Evolutionary conservation across 179 eudicot species (phyloP).

Genomic region (Dionaea muscipula): DNA sequence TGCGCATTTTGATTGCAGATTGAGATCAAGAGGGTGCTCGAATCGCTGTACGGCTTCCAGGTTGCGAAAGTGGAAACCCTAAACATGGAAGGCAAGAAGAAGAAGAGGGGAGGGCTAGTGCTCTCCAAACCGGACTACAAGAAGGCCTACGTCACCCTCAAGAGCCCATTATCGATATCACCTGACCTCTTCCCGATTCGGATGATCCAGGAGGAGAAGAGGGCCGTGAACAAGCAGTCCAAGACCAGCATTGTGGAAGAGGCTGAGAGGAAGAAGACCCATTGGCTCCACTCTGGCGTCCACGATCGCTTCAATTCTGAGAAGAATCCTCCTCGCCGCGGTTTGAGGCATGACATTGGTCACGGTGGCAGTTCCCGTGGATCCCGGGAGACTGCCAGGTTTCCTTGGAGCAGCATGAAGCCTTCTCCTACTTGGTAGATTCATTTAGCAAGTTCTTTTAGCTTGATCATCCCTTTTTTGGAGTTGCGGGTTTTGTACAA

Average conservation of each 20-base stretch:
- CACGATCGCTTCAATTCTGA: conserved; percentile 14
- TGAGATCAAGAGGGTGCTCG: conserved; percentile 78
- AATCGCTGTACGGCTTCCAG: conserved; percentile 75
- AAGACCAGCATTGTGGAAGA: conserved; percentile 54
- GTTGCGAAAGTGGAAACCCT: conserved; percentile 70
- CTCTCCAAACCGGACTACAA: conserved; percentile 72
- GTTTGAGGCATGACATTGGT: conserved; percentile 10
- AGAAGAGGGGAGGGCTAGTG: conserved; percentile 63
- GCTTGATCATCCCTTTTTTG: no score
- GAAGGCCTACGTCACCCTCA: conserved; percentile 71
- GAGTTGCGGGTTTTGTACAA: no score
- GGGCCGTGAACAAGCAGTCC: conserved; percentile 41
- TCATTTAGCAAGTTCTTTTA: no score
- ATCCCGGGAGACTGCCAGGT: conserved; percentile 37
- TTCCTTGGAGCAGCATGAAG: conserved; percentile 86
- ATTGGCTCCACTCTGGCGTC: conserved; percentile 52
- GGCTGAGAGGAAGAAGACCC: conserved; percentile 42
- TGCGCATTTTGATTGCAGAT: conserved; percentile 25
- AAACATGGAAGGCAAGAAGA: conserved; percentile 93
- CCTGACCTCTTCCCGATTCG: conserved; percentile 59
- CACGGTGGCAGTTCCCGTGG: conserved; percentile 5
- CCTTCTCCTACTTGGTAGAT: conserved; percentile 37
- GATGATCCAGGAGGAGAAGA: conserved; percentile 53
- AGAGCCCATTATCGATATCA: conserved; percentile 49
- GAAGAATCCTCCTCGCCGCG: conserved; percentile 11